These are phyloP conservation scores for Guyanaporus albipodus DNA, from an alignment of 768 basidiomycete species.

Conservation along the genomic window DNA sequence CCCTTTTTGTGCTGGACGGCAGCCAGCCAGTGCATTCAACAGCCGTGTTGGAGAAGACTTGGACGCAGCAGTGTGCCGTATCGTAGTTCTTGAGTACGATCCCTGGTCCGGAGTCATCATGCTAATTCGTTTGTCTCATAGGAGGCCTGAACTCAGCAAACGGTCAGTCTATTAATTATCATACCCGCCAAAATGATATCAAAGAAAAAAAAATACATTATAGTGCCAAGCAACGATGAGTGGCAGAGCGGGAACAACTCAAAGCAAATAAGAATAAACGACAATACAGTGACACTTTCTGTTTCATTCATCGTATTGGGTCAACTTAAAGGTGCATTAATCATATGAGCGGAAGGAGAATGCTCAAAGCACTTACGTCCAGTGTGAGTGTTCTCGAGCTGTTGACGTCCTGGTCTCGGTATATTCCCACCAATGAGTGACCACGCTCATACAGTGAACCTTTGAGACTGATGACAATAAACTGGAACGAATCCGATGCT, in stretches of 20 bases:
- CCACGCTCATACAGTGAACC: constrained; percentile 89
- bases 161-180: too few relatives aligned
- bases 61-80: too few relatives aligned
- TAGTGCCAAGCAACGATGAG: not conserved
- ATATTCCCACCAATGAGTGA: constrained; percentile 88
- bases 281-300: not conserved
- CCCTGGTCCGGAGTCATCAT: too few relatives aligned
- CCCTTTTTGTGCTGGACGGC: too few relatives aligned
- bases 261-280: constrained; percentile 26
- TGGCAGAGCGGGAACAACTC: constrained; percentile 6
- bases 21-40: too few relatives aligned
- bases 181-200: too few relatives aligned
- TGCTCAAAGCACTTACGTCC: constrained; percentile 53
- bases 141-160: too few relatives aligned
- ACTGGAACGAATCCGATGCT: constrained; percentile 84
- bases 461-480: constrained; percentile 96
- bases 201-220: too few relatives aligned
- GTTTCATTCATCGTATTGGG: constrained; percentile 27
- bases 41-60: too few relatives aligned
- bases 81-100: too few relatives aligned
- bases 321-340: constrained; percentile 20
- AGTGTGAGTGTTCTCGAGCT: constrained; percentile 89
- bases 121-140: too few relatives aligned
- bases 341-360: not conserved
- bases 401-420: constrained; percentile 90